phyloP scores from a whole-genome alignment of 176 grass and related monocot genomes.

The Juncus inflexus region DNA sequence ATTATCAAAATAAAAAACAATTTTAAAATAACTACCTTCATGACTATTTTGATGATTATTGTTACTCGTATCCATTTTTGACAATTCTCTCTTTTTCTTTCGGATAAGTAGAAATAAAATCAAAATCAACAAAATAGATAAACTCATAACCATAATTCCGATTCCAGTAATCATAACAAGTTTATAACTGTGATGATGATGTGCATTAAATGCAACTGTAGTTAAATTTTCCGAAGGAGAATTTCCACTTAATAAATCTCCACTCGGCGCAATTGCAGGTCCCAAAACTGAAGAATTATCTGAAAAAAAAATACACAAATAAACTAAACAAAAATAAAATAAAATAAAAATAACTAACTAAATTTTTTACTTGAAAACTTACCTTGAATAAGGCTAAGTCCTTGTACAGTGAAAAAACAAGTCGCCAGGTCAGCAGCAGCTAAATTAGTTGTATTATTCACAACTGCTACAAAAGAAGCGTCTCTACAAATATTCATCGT shows the following conservation, averaged over 20 bases:
- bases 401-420: constrained; percentile 89
- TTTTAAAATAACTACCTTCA: constrained; percentile 47
- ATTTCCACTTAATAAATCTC: constrained; percentile 35
- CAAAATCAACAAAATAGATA: constrained; percentile 58
- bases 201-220: constrained; percentile 35
- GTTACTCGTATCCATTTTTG: constrained; percentile 47
- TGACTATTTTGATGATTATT: constrained; percentile 43
- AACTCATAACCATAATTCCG: constrained; percentile 65
- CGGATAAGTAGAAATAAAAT: constrained; percentile 73
- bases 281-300: constrained; percentile 45
- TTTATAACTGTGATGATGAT: constrained; percentile 51
- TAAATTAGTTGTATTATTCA: constrained; percentile 55
- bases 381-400: constrained; percentile 71
- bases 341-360: too few species aligned
- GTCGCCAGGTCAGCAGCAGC: constrained; percentile 50
- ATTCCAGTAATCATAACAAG: constrained; percentile 46
- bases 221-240: constrained; percentile 42
- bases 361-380: constrained; percentile 7
- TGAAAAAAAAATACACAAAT: constrained; percentile 41
- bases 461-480: constrained; percentile 87
- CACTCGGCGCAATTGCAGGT: constrained; percentile 42
- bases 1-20: neutral
- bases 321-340: neutral
- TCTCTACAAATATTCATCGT: constrained; percentile 81
- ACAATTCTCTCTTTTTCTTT: constrained; percentile 71